Evolutionary conservation across 257 asterid species (phyloP).

Genomic region (Ilex asprella): DNA sequence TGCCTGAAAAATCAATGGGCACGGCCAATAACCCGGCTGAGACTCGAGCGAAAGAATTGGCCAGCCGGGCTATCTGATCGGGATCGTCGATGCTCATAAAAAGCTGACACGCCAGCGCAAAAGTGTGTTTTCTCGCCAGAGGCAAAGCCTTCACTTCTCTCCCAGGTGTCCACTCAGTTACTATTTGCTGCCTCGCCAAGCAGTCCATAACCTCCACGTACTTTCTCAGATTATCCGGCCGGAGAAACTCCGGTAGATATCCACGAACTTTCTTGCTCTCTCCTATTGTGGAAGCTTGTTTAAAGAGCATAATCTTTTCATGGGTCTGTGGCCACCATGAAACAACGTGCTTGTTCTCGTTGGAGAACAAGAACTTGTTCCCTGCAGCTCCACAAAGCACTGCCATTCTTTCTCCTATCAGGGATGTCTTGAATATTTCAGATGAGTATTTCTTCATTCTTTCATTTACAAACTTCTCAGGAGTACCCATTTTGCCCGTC

Average conservation of each 20-base stretch:
- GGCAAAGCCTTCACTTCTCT: constrained; percentile 6
- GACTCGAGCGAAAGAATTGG: too few relatives aligned
- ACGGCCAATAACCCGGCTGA: too few relatives aligned
- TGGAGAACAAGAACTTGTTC: neutral
- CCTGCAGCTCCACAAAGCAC: neutral
- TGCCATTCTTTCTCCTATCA: constrained; percentile 9
- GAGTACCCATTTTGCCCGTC: neutral
- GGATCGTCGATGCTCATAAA: too few relatives aligned
- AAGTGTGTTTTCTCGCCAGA: neutral
- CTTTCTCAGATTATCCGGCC: neutral
- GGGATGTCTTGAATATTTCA: constrained; percentile 13
- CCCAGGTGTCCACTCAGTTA: neutral
- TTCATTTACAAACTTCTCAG: neutral
- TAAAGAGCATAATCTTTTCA: neutral
- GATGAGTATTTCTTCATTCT: constrained; percentile 7
- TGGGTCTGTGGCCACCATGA: constrained; percentile 15
- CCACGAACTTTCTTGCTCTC: constrained; percentile 11
- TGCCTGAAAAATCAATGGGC: too few relatives aligned
- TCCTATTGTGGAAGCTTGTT: constrained; percentile 10
- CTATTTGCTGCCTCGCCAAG: constrained; percentile 8
- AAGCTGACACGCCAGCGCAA: too few relatives aligned
- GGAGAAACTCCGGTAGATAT: constrained; percentile 11
- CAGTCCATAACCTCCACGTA: constrained; percentile 13
- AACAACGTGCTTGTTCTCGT: neutral
- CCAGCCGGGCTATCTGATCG: too few relatives aligned